Base-by-base conservation (phyloP, 345 rosid species). In the Zanthoxylum bungeanum region DNA sequence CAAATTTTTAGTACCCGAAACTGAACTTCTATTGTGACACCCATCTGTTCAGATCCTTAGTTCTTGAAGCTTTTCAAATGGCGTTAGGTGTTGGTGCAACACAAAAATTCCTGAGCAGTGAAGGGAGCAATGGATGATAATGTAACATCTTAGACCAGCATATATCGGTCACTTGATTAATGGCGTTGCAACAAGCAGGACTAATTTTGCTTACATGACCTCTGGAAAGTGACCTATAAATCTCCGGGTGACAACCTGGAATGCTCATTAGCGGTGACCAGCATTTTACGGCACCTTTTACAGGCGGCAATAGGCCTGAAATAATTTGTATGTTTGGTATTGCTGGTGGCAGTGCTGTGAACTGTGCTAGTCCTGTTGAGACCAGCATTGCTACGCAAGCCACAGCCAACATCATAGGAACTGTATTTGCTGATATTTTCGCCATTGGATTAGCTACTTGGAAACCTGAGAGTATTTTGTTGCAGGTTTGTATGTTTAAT, bases 131-230 rank as follows among this genome's bases (percentile, higher is more conserved):
- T 1, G 71, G 71, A 39, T 22, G 12, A n/a, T n/a, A n/a, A n/a
- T n/a, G n/a, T n/a, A n/a, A n/a, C n/a, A n/a, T n/a, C n/a, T n/a
- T n/a, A n/a, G n/a, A n/a, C n/a, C n/a, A n/a, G n/a, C n/a, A n/a
- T n/a, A n/a, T n/a, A n/a, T n/a, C n/a, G n/a, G n/a, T 22, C 17
- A 66, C 33, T 9, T 21, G 28, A 51, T 44, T 36, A 14, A 66
- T 51, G 17, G 70, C 28, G 5, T 31, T 19, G 31, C 60, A 66
- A 21, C 70, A 66, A 50, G 42, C 31, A 22, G 31, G 69, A 52
- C 44, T 17, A 49, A 66, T 30, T 28, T 27, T 3, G 5, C 46
- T 44, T 4, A 34, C 6, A 31, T 66, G 46, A 27, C 4, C 57
- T 0, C 11, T n/a, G 12, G 9, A 5, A 12, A 66, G 21, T 10